Evolutionary conservation across 495 filamentous ascomycete genomes (phyloP), one percentile per base, ranked within the genome.

Genomic region (Podospora tetraspora): DNA sequence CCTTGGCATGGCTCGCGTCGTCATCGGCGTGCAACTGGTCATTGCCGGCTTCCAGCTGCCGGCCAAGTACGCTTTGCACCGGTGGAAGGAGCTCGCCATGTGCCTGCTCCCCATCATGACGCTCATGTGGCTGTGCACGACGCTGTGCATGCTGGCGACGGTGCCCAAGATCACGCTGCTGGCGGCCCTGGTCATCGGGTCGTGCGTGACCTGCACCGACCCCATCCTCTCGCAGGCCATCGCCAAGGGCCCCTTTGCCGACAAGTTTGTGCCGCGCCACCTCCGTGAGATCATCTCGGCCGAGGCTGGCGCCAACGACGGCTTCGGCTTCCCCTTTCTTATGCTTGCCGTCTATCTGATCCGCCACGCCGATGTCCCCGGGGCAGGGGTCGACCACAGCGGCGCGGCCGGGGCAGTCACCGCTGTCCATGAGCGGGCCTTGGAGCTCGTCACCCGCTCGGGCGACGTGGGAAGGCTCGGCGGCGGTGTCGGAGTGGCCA

Each of bases 81-180:
- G 91, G 83, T 91, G 90, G 89, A 90, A 87, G 72, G 87, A 87
- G 65, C 79, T 97, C 59, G 78, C 86, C 10, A 75, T 94, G 10
- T 85, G 94, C 21, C 86, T 96, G n/a, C 88, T 92, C 0, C 93
- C 93, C 3, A 89, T 90, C 61, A 96, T 96, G 93, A 86, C 86
- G n/a, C 64, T 79, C 65, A 96, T 96, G 93, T 96, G 93, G 93
- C 73, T 95, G 24, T 85, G 76, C 69, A 93, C 90, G 65, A 90
- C 87, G 58, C 75, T 93, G 27, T 78, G 94, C 21, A 80, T 96
- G 43, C 91, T 90, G 81, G 90, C 84, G 0, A 80, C 93, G 72
- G 87, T 96, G 10, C 92, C 70, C 68, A 81, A 78, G 52, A 7
- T 80, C 11, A 76, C 72, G 22, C 66, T 87, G 69, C 79, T 87